A percentile compares a stretch with the other conserved stretches of the same genome.
Evolutionary conservation across 208 protist genomes (phyloP).

Genomic region (Trypanosoma cruzi): DNA sequence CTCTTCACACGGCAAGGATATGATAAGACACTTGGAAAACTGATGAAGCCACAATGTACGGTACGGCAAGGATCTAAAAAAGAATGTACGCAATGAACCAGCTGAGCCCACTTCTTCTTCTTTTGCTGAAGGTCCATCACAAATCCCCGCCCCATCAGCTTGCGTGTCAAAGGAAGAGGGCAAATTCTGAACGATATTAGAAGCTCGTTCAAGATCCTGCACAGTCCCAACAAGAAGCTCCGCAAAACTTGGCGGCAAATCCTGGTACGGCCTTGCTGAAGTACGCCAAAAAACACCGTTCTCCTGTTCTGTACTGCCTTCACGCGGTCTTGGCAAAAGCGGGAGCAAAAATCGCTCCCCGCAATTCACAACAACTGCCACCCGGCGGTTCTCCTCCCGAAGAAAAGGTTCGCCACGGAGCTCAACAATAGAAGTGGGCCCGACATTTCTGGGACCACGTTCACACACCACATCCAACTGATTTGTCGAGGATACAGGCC

Average conservation of each 20-base stretch:
- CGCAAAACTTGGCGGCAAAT: constrained; percentile 32
- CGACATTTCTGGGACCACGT: background rate
- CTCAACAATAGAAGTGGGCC: constrained; percentile 20
- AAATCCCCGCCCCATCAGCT: background rate
- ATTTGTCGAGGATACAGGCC: constrained; percentile 29
- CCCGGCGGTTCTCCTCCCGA: constrained; percentile 25
- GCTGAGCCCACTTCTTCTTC: background rate
- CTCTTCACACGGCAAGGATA: constrained; percentile 80
- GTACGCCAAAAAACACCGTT: constrained; percentile 31
- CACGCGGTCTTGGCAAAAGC: constrained; percentile 16
- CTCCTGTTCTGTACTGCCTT: background rate
- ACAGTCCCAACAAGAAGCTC: constrained; percentile 63
- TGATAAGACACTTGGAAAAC: constrained; percentile 37
- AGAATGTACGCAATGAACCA: constrained; percentile 25
- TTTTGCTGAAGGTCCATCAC: background rate
- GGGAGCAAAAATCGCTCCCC: constrained; percentile 42
- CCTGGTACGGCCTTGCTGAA: constrained; percentile 4
- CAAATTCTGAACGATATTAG: constrained; percentile 12
- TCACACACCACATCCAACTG: constrained; percentile 1
- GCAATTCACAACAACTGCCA: constrained; percentile 42
- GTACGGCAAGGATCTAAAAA: constrained; percentile 63
- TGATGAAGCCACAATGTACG: constrained; percentile 57
- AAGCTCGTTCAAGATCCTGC: constrained; percentile 30
- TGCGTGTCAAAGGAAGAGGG: background rate
- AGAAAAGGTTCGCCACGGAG: constrained; percentile 30